Conservation (phyloP, 352 stramenopile genomes). For the Phytophthora vignae region DNA sequence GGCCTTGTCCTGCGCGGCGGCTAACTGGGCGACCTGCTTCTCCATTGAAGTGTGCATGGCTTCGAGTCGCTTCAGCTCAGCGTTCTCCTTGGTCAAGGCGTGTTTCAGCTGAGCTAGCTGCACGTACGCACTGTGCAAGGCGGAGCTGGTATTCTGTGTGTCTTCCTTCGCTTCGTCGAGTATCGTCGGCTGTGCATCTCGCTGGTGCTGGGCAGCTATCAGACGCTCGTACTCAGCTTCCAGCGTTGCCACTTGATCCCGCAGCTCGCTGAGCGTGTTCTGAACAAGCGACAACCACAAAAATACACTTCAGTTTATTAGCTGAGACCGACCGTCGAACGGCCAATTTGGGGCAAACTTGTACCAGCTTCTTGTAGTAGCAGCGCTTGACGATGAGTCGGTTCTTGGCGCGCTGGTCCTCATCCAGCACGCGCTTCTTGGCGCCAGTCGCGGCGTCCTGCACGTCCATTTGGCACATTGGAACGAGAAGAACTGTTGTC, state of each 20-base stretch:
- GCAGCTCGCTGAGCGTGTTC: conserved; percentile 66
- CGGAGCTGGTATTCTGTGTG: background rate
- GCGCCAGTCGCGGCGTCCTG: background rate
- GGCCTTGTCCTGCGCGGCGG: conserved; percentile 46
- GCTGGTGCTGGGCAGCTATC: conserved; percentile 37
- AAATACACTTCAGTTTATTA: background rate
- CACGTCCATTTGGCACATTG: conserved; percentile 31
- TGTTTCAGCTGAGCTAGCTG: conserved; percentile 53
- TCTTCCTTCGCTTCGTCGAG: background rate
- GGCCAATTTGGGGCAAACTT: background rate
- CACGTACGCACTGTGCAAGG: conserved; percentile 47
- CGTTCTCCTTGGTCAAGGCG: conserved; percentile 57
- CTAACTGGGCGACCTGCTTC: conserved; percentile 52
- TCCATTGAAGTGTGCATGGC: conserved; percentile 52
- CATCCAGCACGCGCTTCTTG: conserved; percentile 31
- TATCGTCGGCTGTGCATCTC: conserved; percentile 37
- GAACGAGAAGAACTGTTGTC: background rate
- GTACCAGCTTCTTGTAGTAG: conserved; percentile 81
- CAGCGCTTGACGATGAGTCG: conserved; percentile 72
- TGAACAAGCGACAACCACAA: conserved; percentile 17
- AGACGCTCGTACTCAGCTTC: conserved; percentile 54
- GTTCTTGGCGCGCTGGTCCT: conserved; percentile 55
- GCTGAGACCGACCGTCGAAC: conserved; percentile 7
- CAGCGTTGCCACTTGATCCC: conserved; percentile 44
- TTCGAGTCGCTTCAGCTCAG: conserved; percentile 53